Evolutionary conservation across 805 yeast genomes (phyloP).

Genomic region (Lachancea sp.): DNA sequence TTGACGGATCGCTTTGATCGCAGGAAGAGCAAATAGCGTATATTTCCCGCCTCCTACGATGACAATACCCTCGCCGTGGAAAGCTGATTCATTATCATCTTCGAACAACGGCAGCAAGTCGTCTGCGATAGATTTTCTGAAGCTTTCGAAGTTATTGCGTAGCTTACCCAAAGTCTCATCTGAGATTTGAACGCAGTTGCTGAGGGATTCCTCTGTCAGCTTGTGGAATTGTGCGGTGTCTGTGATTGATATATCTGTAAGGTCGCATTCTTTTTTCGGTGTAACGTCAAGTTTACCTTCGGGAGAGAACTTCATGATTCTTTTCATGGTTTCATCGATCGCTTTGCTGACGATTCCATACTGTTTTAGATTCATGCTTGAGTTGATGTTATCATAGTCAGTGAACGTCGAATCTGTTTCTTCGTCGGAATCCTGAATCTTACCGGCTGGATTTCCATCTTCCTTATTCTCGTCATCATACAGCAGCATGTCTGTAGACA

Average conservation of each 20-base stretch:
- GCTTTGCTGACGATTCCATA: conserved; percentile 7
- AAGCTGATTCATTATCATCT: conserved; percentile 9
- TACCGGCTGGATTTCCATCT: too few species aligned
- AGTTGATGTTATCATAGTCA: neutral
- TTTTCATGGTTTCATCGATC: conserved; percentile 20
- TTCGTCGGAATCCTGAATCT: neutral
- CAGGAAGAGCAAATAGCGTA: conserved; percentile 62
- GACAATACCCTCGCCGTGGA: conserved; percentile 42
- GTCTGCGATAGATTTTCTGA: conserved; percentile 12
- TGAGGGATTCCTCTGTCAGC: conserved; percentile 18
- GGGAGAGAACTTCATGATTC: conserved; percentile 21
- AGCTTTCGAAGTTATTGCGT: conserved; percentile 16
- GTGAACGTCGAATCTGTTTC: neutral
- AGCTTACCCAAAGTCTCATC: conserved; percentile 14
- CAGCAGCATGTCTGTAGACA: neutral
- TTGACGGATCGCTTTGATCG: conserved; percentile 55
- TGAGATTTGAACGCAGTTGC: conserved; percentile 22
- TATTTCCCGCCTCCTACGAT: conserved; percentile 78
- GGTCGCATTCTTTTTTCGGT: conserved; percentile 14
- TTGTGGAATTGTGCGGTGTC: conserved; percentile 17
- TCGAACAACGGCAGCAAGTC: conserved; percentile 15
- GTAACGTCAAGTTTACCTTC: conserved; percentile 18
- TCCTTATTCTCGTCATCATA: neutral
- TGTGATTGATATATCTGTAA: conserved; percentile 21
- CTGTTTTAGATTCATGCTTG: neutral